Evolutionary conservation across 164 flowering plant species (phyloP).

Genomic region (Houttuynia cordata): DNA sequence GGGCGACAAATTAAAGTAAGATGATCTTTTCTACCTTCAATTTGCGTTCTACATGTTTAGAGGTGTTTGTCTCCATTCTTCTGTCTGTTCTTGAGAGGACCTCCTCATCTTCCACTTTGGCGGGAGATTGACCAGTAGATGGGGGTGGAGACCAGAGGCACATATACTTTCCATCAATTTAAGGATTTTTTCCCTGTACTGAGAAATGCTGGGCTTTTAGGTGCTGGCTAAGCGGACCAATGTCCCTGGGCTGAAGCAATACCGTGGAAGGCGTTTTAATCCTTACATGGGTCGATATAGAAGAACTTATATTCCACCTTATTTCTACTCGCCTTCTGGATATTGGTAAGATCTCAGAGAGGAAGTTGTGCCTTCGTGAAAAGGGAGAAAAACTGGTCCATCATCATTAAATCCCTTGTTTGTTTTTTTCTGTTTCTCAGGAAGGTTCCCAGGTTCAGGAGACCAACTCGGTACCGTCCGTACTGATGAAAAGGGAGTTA

Average conservation of each 20-base stretch:
- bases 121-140: no score
- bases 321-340: constrained; percentile 34
- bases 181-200: no score
- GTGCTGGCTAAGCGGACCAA: constrained; percentile 70
- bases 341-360: constrained; percentile 32
- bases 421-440: constrained; percentile 18
- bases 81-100: no score
- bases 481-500: constrained; percentile 21
- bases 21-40: not conserved
- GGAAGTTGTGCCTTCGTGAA: no score
- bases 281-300: constrained; percentile 35
- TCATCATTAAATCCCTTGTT: not conserved
- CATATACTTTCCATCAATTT: no score
- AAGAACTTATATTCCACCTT: constrained; percentile 35
- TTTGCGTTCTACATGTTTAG: not conserved
- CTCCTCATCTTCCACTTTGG: no score
- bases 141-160: no score
- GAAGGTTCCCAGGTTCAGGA: constrained; percentile 53
- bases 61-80: no score
- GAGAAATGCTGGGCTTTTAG: constrained; percentile 17
- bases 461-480: constrained; percentile 62
- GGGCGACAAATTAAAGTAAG: constrained; percentile 73
- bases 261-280: constrained; percentile 40
- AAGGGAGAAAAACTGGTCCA: not conserved
- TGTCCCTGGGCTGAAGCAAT: constrained; percentile 70